Conservation (phyloP, 306 rosid species). For the Begonia peltatifolia region DNA sequence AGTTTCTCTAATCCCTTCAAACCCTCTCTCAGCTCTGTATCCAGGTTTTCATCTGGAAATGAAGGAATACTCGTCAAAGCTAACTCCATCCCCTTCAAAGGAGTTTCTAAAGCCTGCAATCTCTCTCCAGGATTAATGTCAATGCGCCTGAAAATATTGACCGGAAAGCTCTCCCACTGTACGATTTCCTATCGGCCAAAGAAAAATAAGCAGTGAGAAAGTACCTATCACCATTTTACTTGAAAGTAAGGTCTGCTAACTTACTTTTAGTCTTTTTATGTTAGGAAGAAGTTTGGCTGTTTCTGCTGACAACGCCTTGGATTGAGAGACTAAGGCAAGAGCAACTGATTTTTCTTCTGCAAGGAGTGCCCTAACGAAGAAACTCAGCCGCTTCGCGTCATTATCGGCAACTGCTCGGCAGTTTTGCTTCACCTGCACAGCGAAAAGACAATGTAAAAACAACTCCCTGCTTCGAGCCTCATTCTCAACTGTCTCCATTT, state of each 20-base stretch:
- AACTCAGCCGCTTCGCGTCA: constrained; percentile 29
- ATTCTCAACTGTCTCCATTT: too few relatives aligned
- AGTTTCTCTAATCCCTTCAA: constrained; percentile 25
- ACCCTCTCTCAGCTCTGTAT: constrained; percentile 22
- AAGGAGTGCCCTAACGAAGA: constrained; percentile 24
- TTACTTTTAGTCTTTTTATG: constrained; percentile 27
- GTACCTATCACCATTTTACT: too few relatives aligned
- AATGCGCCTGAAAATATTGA: constrained; percentile 8
- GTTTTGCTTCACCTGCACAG: constrained; percentile 32
- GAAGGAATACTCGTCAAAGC: constrained; percentile 27
- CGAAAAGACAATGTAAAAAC: too few relatives aligned
- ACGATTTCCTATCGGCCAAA: constrained; percentile 24
- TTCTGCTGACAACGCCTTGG: constrained; percentile 15
- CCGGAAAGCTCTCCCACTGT: constrained; percentile 46
- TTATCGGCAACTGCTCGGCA: constrained; percentile 24
- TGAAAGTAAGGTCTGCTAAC: constrained; percentile 1
- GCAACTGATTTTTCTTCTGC: constrained; percentile 27
- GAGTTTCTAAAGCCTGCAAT: constrained; percentile 25
- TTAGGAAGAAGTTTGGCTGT: constrained; percentile 23
- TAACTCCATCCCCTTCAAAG: constrained; percentile 45
- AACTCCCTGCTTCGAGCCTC: too few relatives aligned
- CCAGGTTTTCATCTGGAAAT: constrained; percentile 21
- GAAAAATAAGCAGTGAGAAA: neutral
- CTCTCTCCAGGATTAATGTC: constrained; percentile 13
- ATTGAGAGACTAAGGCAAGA: constrained; percentile 24